phyloP scores from a whole-genome alignment of 2,329 filamentous ascomycete genomes.

The Aspergillus sp. region DNA sequence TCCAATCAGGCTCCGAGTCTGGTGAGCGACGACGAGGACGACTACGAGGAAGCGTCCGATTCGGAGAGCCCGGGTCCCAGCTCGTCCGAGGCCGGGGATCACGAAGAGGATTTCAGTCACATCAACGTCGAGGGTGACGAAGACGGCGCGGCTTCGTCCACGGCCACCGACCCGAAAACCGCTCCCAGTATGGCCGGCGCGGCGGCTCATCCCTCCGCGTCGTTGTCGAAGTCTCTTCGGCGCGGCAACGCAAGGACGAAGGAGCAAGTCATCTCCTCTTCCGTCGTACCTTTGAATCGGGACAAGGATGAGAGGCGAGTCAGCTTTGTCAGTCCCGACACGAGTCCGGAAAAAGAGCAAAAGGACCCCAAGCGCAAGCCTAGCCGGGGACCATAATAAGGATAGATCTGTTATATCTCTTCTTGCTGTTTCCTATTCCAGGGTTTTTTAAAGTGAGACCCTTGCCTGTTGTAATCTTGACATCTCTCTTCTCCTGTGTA shows the following conservation, averaged over 20 bases:
- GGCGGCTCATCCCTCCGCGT: slow-evolving; percentile 23
- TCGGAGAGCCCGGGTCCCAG: slow-evolving; percentile 57
- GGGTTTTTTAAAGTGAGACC: not conserved
- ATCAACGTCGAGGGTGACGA: slow-evolving; percentile 49
- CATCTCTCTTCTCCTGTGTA: slow-evolving; percentile 9
- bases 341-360: slow-evolving; percentile 30
- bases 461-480: slow-evolving; percentile 10
- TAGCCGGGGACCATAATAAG: slow-evolving; percentile 18
- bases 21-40: slow-evolving; percentile 77
- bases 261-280: slow-evolving; percentile 26
- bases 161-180: slow-evolving; percentile 33
- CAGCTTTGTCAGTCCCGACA: slow-evolving; percentile 36
- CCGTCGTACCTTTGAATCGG: slow-evolving; percentile 27
- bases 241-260: slow-evolving; percentile 32
- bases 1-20: slow-evolving; percentile 77
- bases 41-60: slow-evolving; percentile 69
- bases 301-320: slow-evolving; percentile 38
- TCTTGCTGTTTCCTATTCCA: not conserved
- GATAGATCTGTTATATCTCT: slow-evolving; percentile 11
- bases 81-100: slow-evolving; percentile 52
- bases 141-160: slow-evolving; percentile 36
- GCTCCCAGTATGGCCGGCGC: slow-evolving; percentile 32
- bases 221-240: slow-evolving; percentile 32
- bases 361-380: slow-evolving; percentile 27
- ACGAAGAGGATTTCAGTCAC: slow-evolving; percentile 50